Base-by-base conservation (phyloP, 495 filamentous ascomycete genomes). In the Mytilinidion resinicola region DNA sequence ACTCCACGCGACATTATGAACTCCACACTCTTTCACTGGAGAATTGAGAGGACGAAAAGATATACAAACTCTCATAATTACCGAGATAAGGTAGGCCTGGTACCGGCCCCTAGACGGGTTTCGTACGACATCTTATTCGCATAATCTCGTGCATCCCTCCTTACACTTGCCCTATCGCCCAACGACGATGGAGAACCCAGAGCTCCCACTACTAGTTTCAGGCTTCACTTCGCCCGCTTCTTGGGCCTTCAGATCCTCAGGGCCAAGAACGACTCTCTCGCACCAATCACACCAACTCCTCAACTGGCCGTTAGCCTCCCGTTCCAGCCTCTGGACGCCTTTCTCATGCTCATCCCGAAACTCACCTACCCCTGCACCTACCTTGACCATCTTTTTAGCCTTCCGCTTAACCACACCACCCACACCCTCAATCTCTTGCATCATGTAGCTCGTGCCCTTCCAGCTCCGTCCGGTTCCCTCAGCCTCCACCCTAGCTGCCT, bases 361-460 rank as follows among this genome's bases (percentile, higher is more conserved):
- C 66, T 92, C 87, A 53, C 82, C 83, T 35, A 95, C 90, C 58
- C 85, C 89, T 17, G 86, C 86, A 12, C 90, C 91, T 1, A 96
- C 82, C 57, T 78, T 76, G 12, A 91, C 82, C 65, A 85, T 82
- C 62, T 85, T 84, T 70, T 89, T 86, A 8, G 83, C 73, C 72
- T 89, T 92, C 57, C 84, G 86, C 77, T 92, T 95, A 48, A 95
- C 81, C 9, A 83, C 77, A 0, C 91, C 91, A 12, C 91, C 90
- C 35, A 96, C 82, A 4, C 90, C 91, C 65, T 93, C 88, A 61
- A 95, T 84, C 71, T 96, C 91, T 67, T 92, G 89, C 30, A 84
- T 76, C 61, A 81, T 80, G 67, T 95, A 95, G 15, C 90, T 90
- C 1, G 80, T 69, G 3, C 80, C 77, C 33, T 74, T 72, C 63